Evolutionary conservation across 768 basidiomycete species (phyloP).

Genomic region (Mycena haematopus): DNA sequence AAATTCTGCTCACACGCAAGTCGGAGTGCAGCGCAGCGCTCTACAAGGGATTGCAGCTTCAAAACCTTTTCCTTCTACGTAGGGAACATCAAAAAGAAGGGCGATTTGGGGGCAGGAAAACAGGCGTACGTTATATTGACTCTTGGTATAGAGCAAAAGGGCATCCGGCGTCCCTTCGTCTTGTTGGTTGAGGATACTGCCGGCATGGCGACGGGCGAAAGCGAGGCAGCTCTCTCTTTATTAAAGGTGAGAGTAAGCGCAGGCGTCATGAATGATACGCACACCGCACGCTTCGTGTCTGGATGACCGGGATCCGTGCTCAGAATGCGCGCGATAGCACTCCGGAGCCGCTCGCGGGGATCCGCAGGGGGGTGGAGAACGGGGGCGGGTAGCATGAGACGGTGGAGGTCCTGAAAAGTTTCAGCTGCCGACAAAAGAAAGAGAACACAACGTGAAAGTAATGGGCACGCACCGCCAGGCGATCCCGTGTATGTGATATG

Average conservation of each 20-base stretch:
- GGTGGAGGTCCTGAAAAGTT: background rate
- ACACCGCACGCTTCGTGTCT: background rate
- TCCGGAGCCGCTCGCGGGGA: background rate
- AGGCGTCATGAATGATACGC: background rate
- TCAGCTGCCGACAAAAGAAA: background rate
- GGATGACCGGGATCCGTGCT: background rate
- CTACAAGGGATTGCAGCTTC: background rate
- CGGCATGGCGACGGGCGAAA: background rate
- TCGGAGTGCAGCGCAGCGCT: background rate
- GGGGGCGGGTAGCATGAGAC: background rate
- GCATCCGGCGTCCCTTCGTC: background rate
- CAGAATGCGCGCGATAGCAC: background rate
- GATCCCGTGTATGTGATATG: background rate
- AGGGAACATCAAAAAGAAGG: background rate
- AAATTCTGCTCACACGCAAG: background rate
- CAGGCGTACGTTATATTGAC: background rate
- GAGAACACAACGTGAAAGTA: background rate
- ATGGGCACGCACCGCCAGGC: background rate
- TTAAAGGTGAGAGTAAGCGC: background rate
- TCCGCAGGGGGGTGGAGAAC: background rate
- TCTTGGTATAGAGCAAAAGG: background rate
- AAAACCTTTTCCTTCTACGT: background rate
- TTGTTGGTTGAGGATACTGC: too few species aligned
- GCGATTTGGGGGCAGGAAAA: background rate
- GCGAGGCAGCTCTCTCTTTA: background rate